These are phyloP conservation scores for Trichoderma breve DNA, from an alignment of 2,329 filamentous ascomycete genomes.

Conservation along the genomic window DNA sequence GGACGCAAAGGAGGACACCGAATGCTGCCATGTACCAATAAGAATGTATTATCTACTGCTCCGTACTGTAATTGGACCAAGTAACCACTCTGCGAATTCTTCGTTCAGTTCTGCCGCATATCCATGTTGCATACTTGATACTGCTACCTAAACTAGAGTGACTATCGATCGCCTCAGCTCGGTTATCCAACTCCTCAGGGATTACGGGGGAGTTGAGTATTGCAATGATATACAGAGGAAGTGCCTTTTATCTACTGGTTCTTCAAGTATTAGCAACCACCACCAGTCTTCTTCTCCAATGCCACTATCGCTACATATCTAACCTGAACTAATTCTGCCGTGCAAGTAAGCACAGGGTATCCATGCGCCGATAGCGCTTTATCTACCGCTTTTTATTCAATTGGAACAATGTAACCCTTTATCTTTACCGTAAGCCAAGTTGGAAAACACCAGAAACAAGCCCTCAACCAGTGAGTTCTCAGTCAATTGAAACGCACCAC, in stretches of 20 bases:
- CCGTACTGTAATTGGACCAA: conserved; percentile 11
- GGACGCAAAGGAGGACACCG: not conserved
- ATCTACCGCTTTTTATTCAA: not conserved
- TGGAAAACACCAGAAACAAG: not conserved
- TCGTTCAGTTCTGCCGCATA: too few species aligned
- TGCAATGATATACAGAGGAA: not conserved
- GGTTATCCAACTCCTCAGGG: not conserved
- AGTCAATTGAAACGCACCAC: not conserved
- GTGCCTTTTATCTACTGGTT: not conserved
- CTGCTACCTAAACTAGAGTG: not conserved
- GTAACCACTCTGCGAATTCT: conserved; percentile 1
- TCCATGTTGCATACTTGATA: not conserved
- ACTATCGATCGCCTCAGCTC: not conserved
- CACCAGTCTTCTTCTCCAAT: not conserved
- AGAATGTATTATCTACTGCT: conserved; percentile 18
- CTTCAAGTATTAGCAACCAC: not conserved
- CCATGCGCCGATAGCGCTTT: not conserved
- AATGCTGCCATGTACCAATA: conserved; percentile 17
- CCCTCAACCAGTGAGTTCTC: not conserved
- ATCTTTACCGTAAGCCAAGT: not conserved
- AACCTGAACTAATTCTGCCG: not conserved
- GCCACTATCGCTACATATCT: not conserved
- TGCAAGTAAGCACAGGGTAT: conserved; percentile 2
- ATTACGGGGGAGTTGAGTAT: not conserved
- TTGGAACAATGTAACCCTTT: not conserved